Evolutionary conservation across 495 filamentous ascomycete species (phyloP), one percentile per base, ranked within the genome.

Genomic region (Penicillium steckii): DNA sequence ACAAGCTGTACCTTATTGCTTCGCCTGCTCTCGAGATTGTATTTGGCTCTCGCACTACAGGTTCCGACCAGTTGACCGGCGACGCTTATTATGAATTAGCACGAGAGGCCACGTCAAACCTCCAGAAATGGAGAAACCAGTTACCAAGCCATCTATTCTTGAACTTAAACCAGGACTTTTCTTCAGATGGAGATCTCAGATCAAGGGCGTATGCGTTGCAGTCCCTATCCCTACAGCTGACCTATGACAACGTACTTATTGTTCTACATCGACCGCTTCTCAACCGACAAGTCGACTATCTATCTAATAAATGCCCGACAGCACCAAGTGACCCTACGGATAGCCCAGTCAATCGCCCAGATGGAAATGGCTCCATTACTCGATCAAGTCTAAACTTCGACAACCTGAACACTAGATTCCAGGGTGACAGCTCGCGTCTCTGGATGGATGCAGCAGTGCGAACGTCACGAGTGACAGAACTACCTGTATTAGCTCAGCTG

Each of bases 201-300:
- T 51, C 47, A 8, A 68, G 53, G 49, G 62, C 62, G 15, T 49
- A 68, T 46, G 51, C 57, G 6, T 44, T 70, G 13, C 65, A 68
- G 46, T 60, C 67, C 8, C 27, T 72, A 13, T 55, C 67, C 3
- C 32, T 72, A 10, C 64, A 72, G 30, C 27, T 72, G 6, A 68
- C 67, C 1, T 72, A 62, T 27, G 69, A 72, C 46, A 68, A 68
- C 40, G 44, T 72, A 10, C 48, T 70, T 15, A 70, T 72, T 30
- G 59, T 72, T 2, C 33, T 72, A 8, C 60, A 72, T 44, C 56
- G 69, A 10, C 69, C 69, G 33, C 48, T 72, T 7, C 32, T 72
- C 8, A 61, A 61, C 6, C 25, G 59, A 25, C 60, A 63, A 26
- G 64, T 64, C n/a, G 53, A 64, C 25, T 51, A 64, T 40, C 48